Evolutionary conservation across 805 yeast species (phyloP).

Genomic region (Teunomyces kruisii): DNA sequence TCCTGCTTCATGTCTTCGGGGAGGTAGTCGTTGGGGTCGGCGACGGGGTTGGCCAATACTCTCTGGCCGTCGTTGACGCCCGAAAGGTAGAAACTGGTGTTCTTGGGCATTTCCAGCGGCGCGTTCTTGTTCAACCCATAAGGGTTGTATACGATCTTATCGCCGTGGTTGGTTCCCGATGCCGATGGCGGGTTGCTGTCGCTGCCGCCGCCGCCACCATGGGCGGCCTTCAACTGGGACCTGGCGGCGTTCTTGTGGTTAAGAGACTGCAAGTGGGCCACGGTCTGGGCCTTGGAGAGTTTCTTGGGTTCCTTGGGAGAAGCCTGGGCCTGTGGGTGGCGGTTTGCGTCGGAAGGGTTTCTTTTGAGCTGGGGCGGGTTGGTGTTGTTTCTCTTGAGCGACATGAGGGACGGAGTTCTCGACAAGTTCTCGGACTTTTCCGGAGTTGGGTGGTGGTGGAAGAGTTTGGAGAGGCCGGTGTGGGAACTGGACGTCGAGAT

Average conservation of each 20-base stretch:
- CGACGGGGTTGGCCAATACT: slow-evolving; percentile 59
- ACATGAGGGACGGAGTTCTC: slow-evolving; percentile 9
- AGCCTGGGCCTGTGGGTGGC: slow-evolving; percentile 7
- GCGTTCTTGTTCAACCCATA: slow-evolving; percentile 50
- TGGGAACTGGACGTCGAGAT: slow-evolving; percentile 13
- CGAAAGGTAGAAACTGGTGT: slow-evolving; percentile 24
- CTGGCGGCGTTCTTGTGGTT: slow-evolving; percentile 28
- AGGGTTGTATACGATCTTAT: slow-evolving; percentile 62
- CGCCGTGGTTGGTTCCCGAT: slow-evolving; percentile 12
- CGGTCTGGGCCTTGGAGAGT: slow-evolving; percentile 31
- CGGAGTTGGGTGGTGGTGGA: slow-evolving; percentile 16
- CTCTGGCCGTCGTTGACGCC: slow-evolving; percentile 43
- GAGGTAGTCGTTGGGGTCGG: slow-evolving; percentile 62
- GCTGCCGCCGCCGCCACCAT: background rate
- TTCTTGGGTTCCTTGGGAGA: slow-evolving; percentile 13
- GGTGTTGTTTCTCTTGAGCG: slow-evolving; percentile 10
- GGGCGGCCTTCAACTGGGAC: slow-evolving; percentile 13
- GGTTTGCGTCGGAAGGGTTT: slow-evolving; percentile 3
- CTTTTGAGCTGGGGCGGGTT: slow-evolving; percentile 6
- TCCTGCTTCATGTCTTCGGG: slow-evolving; percentile 55
- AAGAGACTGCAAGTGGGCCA: slow-evolving; percentile 35
- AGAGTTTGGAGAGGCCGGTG: slow-evolving; percentile 18
- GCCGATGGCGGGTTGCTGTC: slow-evolving; percentile 4
- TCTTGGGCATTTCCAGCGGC: slow-evolving; percentile 21
- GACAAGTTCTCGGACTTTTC: slow-evolving; percentile 3